phyloP scores from a whole-genome alignment of 2,329 filamentous ascomycete genomes.

The Myrmaecium sp. region DNA sequence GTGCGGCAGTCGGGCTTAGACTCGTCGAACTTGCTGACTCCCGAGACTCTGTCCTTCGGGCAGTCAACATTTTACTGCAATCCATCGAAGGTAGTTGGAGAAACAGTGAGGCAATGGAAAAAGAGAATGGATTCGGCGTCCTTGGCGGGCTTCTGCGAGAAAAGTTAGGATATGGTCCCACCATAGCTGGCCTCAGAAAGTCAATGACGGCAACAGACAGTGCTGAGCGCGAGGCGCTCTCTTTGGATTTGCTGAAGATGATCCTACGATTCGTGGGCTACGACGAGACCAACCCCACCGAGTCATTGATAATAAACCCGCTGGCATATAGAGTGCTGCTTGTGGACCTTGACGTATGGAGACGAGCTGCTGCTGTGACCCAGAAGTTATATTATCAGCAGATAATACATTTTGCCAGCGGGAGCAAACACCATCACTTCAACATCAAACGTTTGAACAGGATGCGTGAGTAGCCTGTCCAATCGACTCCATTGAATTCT shows the following conservation, averaged over 20 bases:
- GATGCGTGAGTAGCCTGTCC: conserved; percentile 52
- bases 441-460: conserved; percentile 73
- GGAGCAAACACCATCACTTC: conserved; percentile 82
- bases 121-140: conserved; percentile 84
- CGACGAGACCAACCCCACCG: conserved; percentile 57
- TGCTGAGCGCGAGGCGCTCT: conserved; percentile 32
- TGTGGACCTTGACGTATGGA: conserved; percentile 88
- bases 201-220: conserved; percentile 18
- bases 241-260: conserved; percentile 50
- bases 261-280: conserved; percentile 83
- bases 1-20: conserved; percentile 69
- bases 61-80: conserved; percentile 70
- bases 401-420: conserved; percentile 73
- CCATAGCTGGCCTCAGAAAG: conserved; percentile 28
- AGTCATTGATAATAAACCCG: conserved; percentile 90
- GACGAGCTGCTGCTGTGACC: conserved; percentile 56
- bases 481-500: conserved; percentile 7
- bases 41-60: conserved; percentile 52
- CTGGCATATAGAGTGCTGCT: conserved; percentile 83
- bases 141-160: conserved; percentile 68
- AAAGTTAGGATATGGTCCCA: conserved; percentile 47
- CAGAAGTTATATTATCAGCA: conserved; percentile 88
- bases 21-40: conserved; percentile 62
- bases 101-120: conserved; percentile 96
- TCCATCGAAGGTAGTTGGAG: conserved; percentile 86